Conservation (phyloP, 148 eudicot genomes). For the Spergularia bocconei region DNA sequence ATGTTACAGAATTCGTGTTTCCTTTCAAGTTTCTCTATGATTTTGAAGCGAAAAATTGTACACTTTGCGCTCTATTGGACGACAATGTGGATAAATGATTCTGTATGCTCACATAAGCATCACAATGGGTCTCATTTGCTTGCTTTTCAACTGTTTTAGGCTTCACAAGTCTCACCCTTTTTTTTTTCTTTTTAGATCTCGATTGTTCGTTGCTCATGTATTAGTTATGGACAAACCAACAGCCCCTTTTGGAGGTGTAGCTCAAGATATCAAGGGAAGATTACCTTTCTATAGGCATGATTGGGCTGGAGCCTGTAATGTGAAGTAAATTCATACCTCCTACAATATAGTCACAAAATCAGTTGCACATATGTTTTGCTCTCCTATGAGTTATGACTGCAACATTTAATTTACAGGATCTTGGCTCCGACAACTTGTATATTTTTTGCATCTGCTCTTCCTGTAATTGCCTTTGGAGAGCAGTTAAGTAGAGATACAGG, state of each 20-base stretch:
- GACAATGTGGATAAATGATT: too few relatives aligned
- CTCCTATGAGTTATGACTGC: neutral
- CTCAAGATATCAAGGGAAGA: conserved; percentile 44
- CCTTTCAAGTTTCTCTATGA: neutral
- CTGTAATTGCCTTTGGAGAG: conserved; percentile 73
- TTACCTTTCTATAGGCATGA: conserved; percentile 45
- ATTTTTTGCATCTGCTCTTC: conserved; percentile 77
- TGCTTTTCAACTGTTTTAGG: neutral
- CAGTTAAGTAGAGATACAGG: conserved; percentile 67
- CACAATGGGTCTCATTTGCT: neutral
- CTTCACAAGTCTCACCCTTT: neutral
- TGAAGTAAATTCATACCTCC: conserved; percentile 38
- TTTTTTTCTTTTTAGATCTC: neutral
- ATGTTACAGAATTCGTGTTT: neutral
- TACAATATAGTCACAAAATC: neutral
- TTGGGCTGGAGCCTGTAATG: conserved; percentile 43
- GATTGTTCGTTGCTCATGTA: neutral
- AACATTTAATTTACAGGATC: conserved; percentile 32
- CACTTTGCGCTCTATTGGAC: too few relatives aligned
- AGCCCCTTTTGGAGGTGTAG: conserved; percentile 41
- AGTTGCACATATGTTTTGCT: neutral
- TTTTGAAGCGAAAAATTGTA: neutral
- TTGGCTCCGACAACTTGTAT: conserved; percentile 61
- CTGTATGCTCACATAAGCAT: neutral
- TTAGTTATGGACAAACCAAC: conserved; percentile 37